A percentile compares a stretch with the other conserved stretches of the same genome.
Conservation (phyloP, 495 filamentous ascomycete species). For the Letharia lupina region DNA sequence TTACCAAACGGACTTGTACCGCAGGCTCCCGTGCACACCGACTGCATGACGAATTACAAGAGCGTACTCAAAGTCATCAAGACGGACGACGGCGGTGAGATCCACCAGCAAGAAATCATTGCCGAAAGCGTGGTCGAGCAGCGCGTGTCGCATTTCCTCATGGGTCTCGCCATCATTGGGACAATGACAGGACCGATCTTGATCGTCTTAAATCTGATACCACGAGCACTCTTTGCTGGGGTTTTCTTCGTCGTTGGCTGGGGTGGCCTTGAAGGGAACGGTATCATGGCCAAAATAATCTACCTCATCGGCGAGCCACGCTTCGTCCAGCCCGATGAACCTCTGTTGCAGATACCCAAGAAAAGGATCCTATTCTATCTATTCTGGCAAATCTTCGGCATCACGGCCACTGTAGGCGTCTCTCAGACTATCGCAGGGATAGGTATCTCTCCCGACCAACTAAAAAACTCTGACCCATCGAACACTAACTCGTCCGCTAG, state of each 20-base stretch:
- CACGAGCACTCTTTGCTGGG: conserved; percentile 35
- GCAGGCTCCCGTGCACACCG: conserved; percentile 38
- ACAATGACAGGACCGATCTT: conserved; percentile 41
- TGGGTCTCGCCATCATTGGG: conserved; percentile 35
- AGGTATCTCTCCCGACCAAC: background rate
- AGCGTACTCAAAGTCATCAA: conserved; percentile 26
- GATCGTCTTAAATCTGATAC: conserved; percentile 36
- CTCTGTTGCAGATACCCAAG: conserved; percentile 28
- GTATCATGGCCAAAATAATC: conserved; percentile 34
- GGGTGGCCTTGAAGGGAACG: conserved; percentile 29
- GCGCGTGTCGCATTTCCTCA: conserved; percentile 36
- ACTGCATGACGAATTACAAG: conserved; percentile 25
- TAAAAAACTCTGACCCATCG: background rate
- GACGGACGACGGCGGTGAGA: conserved; percentile 27
- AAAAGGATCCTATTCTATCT: conserved; percentile 31
- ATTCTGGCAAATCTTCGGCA: conserved; percentile 30
- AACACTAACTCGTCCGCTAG: background rate
- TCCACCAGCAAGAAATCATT: conserved; percentile 23
- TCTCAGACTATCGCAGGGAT: conserved; percentile 40
- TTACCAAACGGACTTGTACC: conserved; percentile 39
- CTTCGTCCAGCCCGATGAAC: conserved; percentile 30
- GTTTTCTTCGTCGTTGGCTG: conserved; percentile 40
- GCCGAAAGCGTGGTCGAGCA: conserved; percentile 37
- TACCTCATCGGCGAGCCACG: conserved; percentile 30
- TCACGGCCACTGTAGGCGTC: conserved; percentile 34